phyloP scores from a whole-genome alignment of 23 red algal genomes.

The Gracilaria caudata region DNA sequence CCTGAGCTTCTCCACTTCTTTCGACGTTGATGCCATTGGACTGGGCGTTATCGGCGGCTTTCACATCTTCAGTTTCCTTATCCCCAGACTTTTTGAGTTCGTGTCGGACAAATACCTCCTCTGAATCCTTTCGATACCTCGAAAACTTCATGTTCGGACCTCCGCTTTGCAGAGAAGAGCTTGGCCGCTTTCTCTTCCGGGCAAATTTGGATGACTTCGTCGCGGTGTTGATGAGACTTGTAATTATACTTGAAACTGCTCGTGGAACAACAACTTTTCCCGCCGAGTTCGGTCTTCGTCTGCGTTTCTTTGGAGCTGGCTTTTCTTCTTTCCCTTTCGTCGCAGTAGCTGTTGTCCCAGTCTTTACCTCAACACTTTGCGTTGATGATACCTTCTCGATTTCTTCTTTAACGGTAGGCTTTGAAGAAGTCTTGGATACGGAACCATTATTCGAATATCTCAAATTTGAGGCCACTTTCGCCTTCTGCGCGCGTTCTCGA shows the following conservation, averaged over 20 bases:
- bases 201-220: conserved; percentile 29
- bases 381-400: not conserved
- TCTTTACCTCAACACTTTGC: not conserved
- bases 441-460: not conserved
- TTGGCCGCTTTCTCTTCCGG: conserved; percentile 28
- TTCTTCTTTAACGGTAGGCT: not conserved
- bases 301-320: not conserved
- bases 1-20: not conserved
- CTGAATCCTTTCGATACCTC: not conserved
- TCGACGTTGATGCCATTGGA: not conserved
- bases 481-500: conserved; percentile 1
- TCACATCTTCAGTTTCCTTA: not conserved
- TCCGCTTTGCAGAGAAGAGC: not conserved
- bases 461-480: not conserved
- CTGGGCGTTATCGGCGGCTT: not conserved
- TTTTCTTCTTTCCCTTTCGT: conserved; percentile 8
- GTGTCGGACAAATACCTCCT: not conserved
- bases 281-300: not conserved
- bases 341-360: not conserved
- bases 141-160: not conserved
- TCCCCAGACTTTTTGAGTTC: not conserved
- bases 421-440: not conserved
- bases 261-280: conserved; percentile 39
- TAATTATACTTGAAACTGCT: conserved; percentile 44
- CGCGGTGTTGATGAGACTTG: conserved; percentile 41